Base-by-base conservation (phyloP, 2,329 filamentous ascomycete species). In the Cladobotryum mycophilum region DNA sequence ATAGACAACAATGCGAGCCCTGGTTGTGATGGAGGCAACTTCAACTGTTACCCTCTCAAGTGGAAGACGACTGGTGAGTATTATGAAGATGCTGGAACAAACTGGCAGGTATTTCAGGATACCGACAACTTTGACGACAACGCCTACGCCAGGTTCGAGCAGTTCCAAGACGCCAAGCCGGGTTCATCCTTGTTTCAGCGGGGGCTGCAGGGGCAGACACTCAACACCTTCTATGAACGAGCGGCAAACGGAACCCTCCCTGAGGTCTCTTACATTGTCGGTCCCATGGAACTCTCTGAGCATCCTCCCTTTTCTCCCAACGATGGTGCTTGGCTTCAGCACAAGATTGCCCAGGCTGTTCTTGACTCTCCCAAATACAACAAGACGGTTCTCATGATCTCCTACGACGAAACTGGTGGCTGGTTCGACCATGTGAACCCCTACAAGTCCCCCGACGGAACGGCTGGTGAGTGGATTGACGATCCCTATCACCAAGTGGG, bases 351-450 rank as follows among this genome's bases (percentile, higher is more conserved):
- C 14, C 67, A 78, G 49, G 73, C 76, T 3, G 73, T 81, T 4
- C 73, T 70, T 12, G 67, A 66, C 46, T 76, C 76, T 17, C 73
- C 73, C 4, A 70, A 69, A 41, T 81, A 79, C 58, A 66, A 67
- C 41, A 69, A 67, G 17, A 79, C 76, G 2, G 70, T 67, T 0
- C 56, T 80, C 67, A 63, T 78, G 71, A 54, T 74, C 58, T 74
- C 66, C 25, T 66, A 60, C 25, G 56, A 61, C 68, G 75, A 81
- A 60, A 74, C 74, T 2, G 78, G 77, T 41, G 78, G 77, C 25
- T 80, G 70, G 62, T 76, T 76, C 12, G 78, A 81, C 52, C 75
- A 79, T 52, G 76, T 80, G 3, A 63, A 67, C n/a, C 77, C 76
- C 0, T 75, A 72, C 55, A 70, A 76, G 49, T 70, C 76, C 0